These are phyloP conservation scores for Emmonsiellopsis sp. DNA, from an alignment of 2,329 filamentous ascomycete species.

Conservation along the genomic window DNA sequence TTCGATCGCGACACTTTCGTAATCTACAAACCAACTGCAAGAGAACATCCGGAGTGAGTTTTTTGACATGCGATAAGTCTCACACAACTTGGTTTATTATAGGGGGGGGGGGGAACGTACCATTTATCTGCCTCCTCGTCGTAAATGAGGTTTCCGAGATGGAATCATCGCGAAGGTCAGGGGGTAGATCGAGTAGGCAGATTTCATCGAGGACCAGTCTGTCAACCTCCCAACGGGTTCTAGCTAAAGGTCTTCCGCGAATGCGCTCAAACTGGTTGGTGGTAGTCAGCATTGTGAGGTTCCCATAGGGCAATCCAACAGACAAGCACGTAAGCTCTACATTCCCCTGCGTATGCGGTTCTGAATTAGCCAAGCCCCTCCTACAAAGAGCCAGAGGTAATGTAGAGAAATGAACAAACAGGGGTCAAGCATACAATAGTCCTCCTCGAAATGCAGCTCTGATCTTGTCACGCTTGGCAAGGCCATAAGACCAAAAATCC, in stretches of 20 bases:
- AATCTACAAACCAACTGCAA: slow-evolving; percentile 5
- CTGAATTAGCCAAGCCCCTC: not conserved
- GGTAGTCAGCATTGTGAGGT: too few species aligned
- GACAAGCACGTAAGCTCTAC: not conserved
- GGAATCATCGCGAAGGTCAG: too few species aligned
- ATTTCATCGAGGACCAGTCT: too few species aligned
- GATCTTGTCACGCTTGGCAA: slow-evolving; percentile 2
- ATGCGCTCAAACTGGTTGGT: too few species aligned
- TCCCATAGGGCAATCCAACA: not conserved
- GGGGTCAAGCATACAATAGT: not conserved
- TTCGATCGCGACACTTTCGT: not conserved
- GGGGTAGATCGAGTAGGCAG: too few species aligned
- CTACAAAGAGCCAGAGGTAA: not conserved
- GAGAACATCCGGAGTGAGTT: not conserved
- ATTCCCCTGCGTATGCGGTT: not conserved
- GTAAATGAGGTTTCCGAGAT: slow-evolving; percentile 4
- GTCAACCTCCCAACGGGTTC: too few species aligned
- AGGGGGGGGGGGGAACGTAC: not conserved
- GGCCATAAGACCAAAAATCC: slow-evolving; percentile 1
- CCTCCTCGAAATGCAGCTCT: slow-evolving; percentile 1
- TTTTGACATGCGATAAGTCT: not conserved
- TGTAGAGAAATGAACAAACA: not conserved
- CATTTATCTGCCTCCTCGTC: slow-evolving; percentile 6
- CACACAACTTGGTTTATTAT: not conserved
- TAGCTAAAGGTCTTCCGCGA: not conserved